phyloP scores from a whole-genome alignment of 495 filamentous ascomycete genomes.

The Daldinia grandis region DNA sequence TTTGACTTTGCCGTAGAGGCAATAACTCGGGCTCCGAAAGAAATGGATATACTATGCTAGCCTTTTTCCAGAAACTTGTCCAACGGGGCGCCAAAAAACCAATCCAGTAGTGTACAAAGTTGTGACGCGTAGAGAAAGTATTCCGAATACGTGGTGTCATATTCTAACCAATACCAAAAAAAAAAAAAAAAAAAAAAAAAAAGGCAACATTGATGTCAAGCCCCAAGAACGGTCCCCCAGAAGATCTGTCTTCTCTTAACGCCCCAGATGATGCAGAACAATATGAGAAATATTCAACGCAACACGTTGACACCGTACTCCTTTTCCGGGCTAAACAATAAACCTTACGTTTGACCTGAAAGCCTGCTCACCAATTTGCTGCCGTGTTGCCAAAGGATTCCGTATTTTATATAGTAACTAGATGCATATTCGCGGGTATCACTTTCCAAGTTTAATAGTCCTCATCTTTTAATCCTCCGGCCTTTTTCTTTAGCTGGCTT shows the following conservation, averaged over 20 bases:
- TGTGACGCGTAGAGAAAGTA: constrained; percentile 12
- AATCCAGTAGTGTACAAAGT: constrained; percentile 22
- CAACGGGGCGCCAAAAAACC: constrained; percentile 10
- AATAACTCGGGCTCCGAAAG: background rate
- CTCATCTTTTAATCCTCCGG: constrained; percentile 18
- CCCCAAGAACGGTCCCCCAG: constrained; percentile 1
- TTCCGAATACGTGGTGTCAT: background rate
- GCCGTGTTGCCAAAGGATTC: background rate
- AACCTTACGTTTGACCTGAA: constrained; percentile 11
- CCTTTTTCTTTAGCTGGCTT: constrained; percentile 30
- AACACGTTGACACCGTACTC: constrained; percentile 15
- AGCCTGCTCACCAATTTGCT: constrained; percentile 16
- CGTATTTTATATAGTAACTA: constrained; percentile 1
- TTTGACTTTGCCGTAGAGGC: background rate
- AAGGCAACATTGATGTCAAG: constrained; percentile 6
- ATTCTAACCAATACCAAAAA: constrained; percentile 18
- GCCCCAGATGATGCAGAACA: constrained; percentile 17
- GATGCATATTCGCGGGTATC: constrained; percentile 9
- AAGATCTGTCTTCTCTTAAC: constrained; percentile 13
- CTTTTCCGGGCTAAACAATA: constrained; percentile 16
- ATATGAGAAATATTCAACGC: constrained; percentile 8
- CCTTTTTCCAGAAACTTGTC: constrained; percentile 11
- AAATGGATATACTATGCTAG: constrained; percentile 18
- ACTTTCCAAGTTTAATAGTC: constrained; percentile 19
- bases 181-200: constrained; percentile 24